A percentile compares a stretch with the other conserved stretches of the same genome.
phyloP scores from a whole-genome alignment of 495 filamentous ascomycete species.

The Cetradonia linearis region DNA sequence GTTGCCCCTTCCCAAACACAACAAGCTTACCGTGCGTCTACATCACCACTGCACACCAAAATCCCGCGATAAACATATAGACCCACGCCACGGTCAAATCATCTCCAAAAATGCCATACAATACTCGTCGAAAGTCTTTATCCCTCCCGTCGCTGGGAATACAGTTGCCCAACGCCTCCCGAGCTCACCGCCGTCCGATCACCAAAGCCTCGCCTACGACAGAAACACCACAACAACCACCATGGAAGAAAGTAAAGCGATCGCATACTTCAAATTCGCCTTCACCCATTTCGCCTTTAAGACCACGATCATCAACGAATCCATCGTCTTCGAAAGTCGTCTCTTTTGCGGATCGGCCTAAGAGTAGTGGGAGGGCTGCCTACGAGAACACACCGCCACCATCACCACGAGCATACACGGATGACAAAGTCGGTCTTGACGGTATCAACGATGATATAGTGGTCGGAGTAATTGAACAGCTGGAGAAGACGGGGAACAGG shows the following conservation, averaged over 20 bases:
- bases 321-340: constrained; percentile 29
- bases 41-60: constrained; percentile 16
- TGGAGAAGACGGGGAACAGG: constrained; percentile 85
- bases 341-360: constrained; percentile 36
- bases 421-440: constrained; percentile 67
- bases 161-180: constrained; percentile 69
- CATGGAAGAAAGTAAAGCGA: constrained; percentile 78
- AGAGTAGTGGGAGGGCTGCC: constrained; percentile 34
- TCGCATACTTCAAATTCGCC: constrained; percentile 52
- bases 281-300: constrained; percentile 42
- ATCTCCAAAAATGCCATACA: constrained; percentile 73
- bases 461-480: constrained; percentile 77
- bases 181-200: constrained; percentile 53
- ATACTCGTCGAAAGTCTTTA: constrained; percentile 93
- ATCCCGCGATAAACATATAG: background rate
- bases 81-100: background rate
- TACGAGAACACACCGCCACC: constrained; percentile 78
- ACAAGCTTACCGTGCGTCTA: constrained; percentile 18
- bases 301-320: constrained; percentile 31
- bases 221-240: constrained; percentile 47
- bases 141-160: constrained; percentile 91
- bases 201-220: constrained; percentile 44
- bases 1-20: constrained; percentile 12
- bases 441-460: constrained; percentile 94
- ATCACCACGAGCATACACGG: constrained; percentile 52